Base-by-base conservation (phyloP, 306 rosid species). In the Benincasa hispida region DNA sequence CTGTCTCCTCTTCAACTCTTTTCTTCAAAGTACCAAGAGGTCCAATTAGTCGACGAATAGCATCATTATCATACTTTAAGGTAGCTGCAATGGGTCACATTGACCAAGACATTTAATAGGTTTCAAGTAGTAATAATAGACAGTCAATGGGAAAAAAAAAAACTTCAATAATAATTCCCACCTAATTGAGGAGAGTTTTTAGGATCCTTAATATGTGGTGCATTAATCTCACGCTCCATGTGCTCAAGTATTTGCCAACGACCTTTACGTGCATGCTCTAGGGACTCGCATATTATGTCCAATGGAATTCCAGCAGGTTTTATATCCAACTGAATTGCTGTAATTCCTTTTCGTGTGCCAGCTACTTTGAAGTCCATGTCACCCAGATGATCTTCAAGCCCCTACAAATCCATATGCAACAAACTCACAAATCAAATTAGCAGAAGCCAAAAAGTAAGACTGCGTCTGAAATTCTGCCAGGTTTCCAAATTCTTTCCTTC, bases 291-390 rank as follows among this genome's bases (percentile, higher is more conserved):
- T 79, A 94, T 78, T 80, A 94, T 94, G 81, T 91, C 97, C 74
- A 90, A 82, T 60, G 97, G 97, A 84, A 94, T 90, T 81, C 98
- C 98, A 65, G 98, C 97, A 47, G 98, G 98, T 82, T 94, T 94
- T 60, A 94, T 91, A 77, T 94, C 98, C 84, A 94, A 87, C 77
- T 94, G 98, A 89, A 89, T 90, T 41, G 97, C 91, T 19, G 98
- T 89, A 80, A 94, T 81, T 83, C 98, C 98, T 42, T 86, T 86
- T 75, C 84, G 86, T 5, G 97, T 87, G 83, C 98, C 98, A 58
- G 92, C 91, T 85, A 94, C 82, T 89, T 94, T 94, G 87, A 94
- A 94, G 90, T 94, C 98, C 88, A 91, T 94, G 82, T 94, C 98
- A 34, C 98, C 98, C 79, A 94, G 85, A 82, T 94, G 98, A 81